Base-by-base conservation (phyloP, 108 stramenopile genomes). In the Fistulifera solaris region DNA sequence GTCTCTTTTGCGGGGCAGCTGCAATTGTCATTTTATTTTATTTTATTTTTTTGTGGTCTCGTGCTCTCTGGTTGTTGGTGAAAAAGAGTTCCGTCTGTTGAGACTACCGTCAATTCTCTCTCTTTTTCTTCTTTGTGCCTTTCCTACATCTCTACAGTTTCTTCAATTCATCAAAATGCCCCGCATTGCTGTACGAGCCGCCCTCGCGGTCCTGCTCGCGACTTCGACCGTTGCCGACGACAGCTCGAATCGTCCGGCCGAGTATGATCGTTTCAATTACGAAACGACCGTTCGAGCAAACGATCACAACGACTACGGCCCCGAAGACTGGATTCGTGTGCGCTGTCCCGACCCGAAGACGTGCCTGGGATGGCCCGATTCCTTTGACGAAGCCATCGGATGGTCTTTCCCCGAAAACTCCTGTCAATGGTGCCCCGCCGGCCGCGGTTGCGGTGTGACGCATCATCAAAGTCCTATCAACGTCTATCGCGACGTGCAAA, bases 401-500 rank as follows among this genome's bases (percentile, higher is more conserved):
- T 77, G 66, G 66, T 21, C 40, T 18, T 49, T 65, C 13, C 23
- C 54, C 7, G 39, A 63, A 0, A 77, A 77, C 49, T 22, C 56
- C 1, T 77, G 76, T 28, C 39, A 40, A 38, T 72, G 60, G 67
- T 77, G 76, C 47, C 71, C 76, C 25, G 26, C 58, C 21, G 61
- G n/a, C 11, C 18, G 11, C 11, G 52, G 55, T 15, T 63, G 63
- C 31, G 55, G 44, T 1, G 4, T 21, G 3, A 22, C 16, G n/a
- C 61, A 62, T 48, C 66, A 74, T 38, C 68, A 73, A 52, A 78
- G 72, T 38, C 84, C 84, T 46, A 76, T 85, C 41, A 58, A 78
- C 44, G 65, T 85, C 57, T 54, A 67, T 51, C 68, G 80, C 38
- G 70, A 85, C 66, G 67, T 70, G 46, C 76, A 73, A 0, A 49